Conservation (phyloP, 345 rosid species). For the Rhodamnia argentea region DNA sequence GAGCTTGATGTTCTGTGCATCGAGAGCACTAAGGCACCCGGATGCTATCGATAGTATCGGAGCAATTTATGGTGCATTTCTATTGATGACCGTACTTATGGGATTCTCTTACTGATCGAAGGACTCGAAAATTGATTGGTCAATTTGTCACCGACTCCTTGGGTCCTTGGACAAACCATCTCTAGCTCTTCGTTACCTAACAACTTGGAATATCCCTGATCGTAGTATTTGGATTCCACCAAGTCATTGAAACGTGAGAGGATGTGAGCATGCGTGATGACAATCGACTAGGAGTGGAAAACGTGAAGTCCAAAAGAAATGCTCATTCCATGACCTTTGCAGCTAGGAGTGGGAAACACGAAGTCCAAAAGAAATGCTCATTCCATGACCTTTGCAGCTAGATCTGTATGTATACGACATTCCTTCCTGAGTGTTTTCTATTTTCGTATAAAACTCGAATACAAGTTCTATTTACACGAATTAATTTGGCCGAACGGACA, state of each 20-base stretch:
- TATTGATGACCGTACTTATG: too few species aligned
- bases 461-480: neutral
- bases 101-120: too few species aligned
- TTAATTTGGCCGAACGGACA: neutral
- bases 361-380: too few species aligned
- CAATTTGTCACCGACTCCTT: neutral
- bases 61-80: neutral
- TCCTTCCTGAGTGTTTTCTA: neutral
- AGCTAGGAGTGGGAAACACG: neutral
- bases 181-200: neutral
- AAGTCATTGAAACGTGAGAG: neutral
- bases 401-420: neutral
- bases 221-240: neutral
- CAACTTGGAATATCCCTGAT: neutral
- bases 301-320: too few species aligned
- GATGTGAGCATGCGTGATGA: neutral
- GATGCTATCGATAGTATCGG: neutral
- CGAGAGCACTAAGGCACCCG: neutral
- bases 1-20: neutral
- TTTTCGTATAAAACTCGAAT: too few species aligned
- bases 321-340: neutral
- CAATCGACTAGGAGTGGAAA: neutral
- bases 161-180: neutral
- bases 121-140: neutral
- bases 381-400: neutral